phyloP scores from a whole-genome alignment of 2,329 filamentous ascomycete species.

The Lasiodiplodia gonubiensis region DNA sequence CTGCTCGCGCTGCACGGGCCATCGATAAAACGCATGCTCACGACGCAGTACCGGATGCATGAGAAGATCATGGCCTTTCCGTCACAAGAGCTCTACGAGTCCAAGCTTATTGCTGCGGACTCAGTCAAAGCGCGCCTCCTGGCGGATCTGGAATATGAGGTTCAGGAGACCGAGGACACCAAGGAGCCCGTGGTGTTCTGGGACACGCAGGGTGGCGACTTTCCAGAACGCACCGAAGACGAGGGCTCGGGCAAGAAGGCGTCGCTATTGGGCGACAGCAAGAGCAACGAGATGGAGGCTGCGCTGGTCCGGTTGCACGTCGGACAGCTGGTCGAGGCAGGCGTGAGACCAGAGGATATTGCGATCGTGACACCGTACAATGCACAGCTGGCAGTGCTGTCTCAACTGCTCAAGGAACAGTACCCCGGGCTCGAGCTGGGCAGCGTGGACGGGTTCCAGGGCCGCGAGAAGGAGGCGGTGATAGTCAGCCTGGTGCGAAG shows the following conservation, averaged over 20 bases:
- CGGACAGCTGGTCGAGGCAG: conserved; percentile 73
- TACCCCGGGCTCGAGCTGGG: conserved; percentile 92
- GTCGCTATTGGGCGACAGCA: conserved; percentile 71
- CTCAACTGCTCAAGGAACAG: conserved; percentile 75
- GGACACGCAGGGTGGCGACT: conserved; percentile 94
- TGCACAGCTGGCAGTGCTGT: conserved; percentile 82
- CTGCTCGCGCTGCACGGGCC: conserved; percentile 81
- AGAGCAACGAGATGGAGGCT: conserved; percentile 92
- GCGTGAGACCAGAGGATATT: conserved; percentile 81
- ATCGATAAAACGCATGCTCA: conserved; percentile 90
- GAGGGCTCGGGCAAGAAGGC: conserved; percentile 61
- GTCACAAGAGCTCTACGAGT: conserved; percentile 85
- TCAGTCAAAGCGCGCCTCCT: conserved; percentile 77
- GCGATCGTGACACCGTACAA: conserved; percentile 97
- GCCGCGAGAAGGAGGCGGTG: conserved; percentile 94
- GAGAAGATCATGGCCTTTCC: conserved; percentile 94
- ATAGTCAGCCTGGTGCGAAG: conserved; percentile 93
- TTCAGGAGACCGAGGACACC: conserved; percentile 84
- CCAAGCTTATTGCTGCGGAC: conserved; percentile 79
- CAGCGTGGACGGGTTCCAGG: conserved; percentile 96
- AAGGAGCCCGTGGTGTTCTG: conserved; percentile 88
- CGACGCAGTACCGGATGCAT: conserved; percentile 98
- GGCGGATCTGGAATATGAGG: conserved; percentile 76
- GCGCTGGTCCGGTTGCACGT: conserved; percentile 81
- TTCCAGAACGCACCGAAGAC: conserved; percentile 80